Base-by-base conservation (phyloP, 2,329 filamentous ascomycete species). In the Ceratocystis papillata region DNA sequence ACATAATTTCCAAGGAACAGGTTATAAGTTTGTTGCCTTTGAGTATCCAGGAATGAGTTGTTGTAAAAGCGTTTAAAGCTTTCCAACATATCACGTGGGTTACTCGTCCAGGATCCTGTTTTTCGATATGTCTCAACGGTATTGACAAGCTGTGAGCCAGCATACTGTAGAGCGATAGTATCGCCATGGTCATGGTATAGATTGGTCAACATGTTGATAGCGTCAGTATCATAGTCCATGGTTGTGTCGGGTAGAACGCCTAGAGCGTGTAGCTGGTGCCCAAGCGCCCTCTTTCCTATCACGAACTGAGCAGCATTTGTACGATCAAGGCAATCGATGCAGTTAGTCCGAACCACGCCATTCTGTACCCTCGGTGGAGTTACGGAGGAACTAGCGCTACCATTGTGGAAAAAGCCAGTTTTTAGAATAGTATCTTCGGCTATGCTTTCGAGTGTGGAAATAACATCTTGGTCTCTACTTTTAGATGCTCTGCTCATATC, bases 61-160 rank as follows among this genome's bases (percentile, higher is more conserved):
- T 97, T 96, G 76, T 99, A 99, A 75, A 97, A 99, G 33, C 94
- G 85, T 75, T 97, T 99, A 79, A 99, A 96, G 74, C 90, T 96
- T 77, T 99, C 94, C 25, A 99, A 92, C 93, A 99, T 97, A 75
- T 99, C 94, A 70, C 94, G 84, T 1, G 93, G 96, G 74, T 96
- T 91, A 71, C 90, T 96, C 28, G 91, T 96, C 94, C 94, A 99
- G 74, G 97, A 93, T 70, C 97, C 97, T 74, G 96, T 96, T 76
- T 97, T 97, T 67, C 94, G 88, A 75, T 99, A 99, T 3, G 94
- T 99, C 70, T 96, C 92, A 92, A 99, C 97, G 0, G 94, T 99
- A 74, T 99, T 99, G 71, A 99, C 94, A 0, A 99, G 82, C 75
- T 99, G 94, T 1, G 92, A 97, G 8, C 94, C 94, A 66, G 94